These are phyloP conservation scores for Pterulicium gracile DNA, from an alignment of 1,284 basidiomycete genomes.

Conservation along the genomic window DNA sequence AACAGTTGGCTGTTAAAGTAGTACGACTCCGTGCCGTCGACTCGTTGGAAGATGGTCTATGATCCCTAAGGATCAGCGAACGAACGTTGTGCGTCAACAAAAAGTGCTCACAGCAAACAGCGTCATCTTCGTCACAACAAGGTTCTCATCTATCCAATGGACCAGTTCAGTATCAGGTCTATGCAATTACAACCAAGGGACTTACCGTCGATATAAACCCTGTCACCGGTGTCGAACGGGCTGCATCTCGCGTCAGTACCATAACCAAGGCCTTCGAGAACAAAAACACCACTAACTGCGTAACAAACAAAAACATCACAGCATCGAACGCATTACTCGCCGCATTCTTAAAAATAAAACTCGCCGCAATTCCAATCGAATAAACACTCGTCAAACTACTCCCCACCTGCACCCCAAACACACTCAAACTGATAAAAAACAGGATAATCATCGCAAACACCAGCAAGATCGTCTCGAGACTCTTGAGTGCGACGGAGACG, in stretches of 20 bases:
- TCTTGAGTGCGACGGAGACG: slow-evolving; percentile 51
- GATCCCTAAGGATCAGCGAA: slow-evolving; percentile 9
- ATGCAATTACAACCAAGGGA: slow-evolving; percentile 5
- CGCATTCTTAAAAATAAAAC: slow-evolving; percentile 68
- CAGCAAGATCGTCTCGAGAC: slow-evolving; percentile 51
- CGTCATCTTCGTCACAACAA: slow-evolving; percentile 69
- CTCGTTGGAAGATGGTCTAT: slow-evolving; percentile 52
- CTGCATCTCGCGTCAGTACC: slow-evolving; percentile 25
- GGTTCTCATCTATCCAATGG: slow-evolving; percentile 39
- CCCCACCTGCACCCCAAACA: slow-evolving; percentile 56
- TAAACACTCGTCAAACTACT: slow-evolving; percentile 59
- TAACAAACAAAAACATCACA: slow-evolving; percentile 72
- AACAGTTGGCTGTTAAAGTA: slow-evolving; percentile 71
- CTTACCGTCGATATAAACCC: slow-evolving; percentile 57
- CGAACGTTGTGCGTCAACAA: neutral
- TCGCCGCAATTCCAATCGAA: slow-evolving; percentile 54
- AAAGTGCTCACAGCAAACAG: slow-evolving; percentile 45
- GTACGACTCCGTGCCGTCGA: slow-evolving; percentile 65
- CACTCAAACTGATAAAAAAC: slow-evolving; percentile 62
- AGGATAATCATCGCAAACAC: slow-evolving; percentile 51
- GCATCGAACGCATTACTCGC: slow-evolving; percentile 64
- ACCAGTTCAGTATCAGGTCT: slow-evolving; percentile 2
- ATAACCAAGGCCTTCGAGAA: slow-evolving; percentile 1
- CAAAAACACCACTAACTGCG: slow-evolving; percentile 40
- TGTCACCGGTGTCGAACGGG: slow-evolving; percentile 69